A percentile compares a stretch with the other conserved stretches of the same genome.
Conservation (phyloP, 2,329 filamentous ascomycete species). For the Penicillium fuscoglaucum region DNA sequence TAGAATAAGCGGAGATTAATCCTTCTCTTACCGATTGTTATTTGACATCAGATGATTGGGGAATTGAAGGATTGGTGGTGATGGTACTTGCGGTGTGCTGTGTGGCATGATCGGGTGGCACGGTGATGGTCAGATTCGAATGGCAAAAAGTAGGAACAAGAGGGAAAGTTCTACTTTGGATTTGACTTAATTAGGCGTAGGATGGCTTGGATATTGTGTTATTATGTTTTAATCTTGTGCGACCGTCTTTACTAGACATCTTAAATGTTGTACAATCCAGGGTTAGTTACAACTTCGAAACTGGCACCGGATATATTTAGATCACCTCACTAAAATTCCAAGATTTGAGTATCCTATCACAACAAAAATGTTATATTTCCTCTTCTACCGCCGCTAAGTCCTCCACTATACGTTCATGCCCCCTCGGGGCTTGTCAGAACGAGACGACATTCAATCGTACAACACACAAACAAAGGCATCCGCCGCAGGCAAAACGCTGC, state of each 20-base stretch:
- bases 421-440: neutral
- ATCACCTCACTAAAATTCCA: neutral
- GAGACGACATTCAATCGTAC: neutral
- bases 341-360: neutral
- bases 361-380: neutral
- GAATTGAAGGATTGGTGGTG: neutral
- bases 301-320: neutral
- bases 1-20: neutral
- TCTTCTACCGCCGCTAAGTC: too few species aligned
- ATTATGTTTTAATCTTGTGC: neutral
- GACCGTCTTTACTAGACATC: neutral
- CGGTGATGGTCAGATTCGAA: slow-evolving; percentile 5
- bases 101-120: slow-evolving; percentile 12
- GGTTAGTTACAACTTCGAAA: too few species aligned
- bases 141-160: neutral
- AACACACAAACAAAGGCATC: neutral
- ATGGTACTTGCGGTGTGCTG: neutral
- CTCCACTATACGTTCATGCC: too few species aligned
- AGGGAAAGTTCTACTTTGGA: neutral
- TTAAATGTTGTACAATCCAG: neutral
- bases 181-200: neutral
- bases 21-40: slow-evolving; percentile 1
- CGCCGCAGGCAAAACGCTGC: neutral
- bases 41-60: neutral
- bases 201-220: neutral